These are phyloP conservation scores for Ceratobasidium papillatum DNA, from an alignment of 1,284 basidiomycete species.

Conservation along the genomic window DNA sequence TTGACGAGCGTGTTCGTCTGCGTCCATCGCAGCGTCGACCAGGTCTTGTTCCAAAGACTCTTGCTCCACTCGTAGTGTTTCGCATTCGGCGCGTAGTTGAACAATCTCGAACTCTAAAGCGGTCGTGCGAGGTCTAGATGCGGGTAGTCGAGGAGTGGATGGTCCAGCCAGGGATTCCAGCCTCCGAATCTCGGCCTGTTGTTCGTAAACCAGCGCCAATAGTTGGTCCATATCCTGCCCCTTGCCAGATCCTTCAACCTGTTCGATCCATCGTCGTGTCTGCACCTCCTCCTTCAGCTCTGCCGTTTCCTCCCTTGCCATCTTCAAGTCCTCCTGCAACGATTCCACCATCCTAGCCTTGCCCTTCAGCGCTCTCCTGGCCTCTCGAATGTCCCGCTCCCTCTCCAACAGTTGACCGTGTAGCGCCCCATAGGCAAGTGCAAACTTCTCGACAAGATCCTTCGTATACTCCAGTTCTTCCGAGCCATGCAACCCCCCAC, in stretches of 20 bases:
- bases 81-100: slow-evolving; percentile 23
- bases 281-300: slow-evolving; percentile 20
- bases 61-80: slow-evolving; percentile 26
- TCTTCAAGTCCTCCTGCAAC: slow-evolving; percentile 2
- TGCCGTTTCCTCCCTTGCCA: not conserved
- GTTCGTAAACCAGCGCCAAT: not conserved
- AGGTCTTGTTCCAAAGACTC: slow-evolving; percentile 35
- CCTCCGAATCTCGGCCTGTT: slow-evolving; percentile 2
- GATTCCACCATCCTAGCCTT: slow-evolving; percentile 60
- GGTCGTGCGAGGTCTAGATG: not conserved
- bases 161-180: slow-evolving; percentile 3
- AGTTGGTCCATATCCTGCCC: slow-evolving; percentile 1
- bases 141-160: not conserved
- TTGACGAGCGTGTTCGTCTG: slow-evolving; percentile 21
- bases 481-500: slow-evolving; percentile 62
- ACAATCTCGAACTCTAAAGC: slow-evolving; percentile 5
- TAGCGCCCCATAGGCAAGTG: slow-evolving; percentile 50
- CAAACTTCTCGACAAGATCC: slow-evolving; percentile 56
- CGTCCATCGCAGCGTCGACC: slow-evolving; percentile 33
- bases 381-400: slow-evolving; percentile 63
- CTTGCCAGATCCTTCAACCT: not conserved
- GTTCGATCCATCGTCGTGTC: not conserved
- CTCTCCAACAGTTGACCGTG: slow-evolving; percentile 63
- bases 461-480: slow-evolving; percentile 64
- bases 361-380: slow-evolving; percentile 60